A percentile compares a stretch with the other conserved stretches of the same genome.
Evolutionary conservation across 805 yeast genomes (phyloP).

Genomic region (Groenewaldozyma salmanticensis): DNA sequence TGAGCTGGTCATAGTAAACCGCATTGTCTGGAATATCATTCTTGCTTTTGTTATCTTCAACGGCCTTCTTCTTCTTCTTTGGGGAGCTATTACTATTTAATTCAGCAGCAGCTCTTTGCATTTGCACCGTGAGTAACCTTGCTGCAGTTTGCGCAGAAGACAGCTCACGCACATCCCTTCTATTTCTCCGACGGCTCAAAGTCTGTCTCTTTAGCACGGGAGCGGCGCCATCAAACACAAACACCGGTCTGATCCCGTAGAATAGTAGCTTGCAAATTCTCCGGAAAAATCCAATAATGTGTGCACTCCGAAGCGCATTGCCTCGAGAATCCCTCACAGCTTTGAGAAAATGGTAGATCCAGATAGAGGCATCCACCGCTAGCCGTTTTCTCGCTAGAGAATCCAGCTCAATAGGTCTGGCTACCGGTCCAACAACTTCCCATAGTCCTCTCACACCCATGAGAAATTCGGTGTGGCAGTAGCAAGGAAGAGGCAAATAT

Average conservation of each 20-base stretch:
- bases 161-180: constrained; percentile 65
- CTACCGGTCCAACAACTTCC: constrained; percentile 84
- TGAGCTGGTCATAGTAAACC: constrained; percentile 3
- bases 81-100: not conserved
- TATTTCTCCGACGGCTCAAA: constrained; percentile 58
- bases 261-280: constrained; percentile 83
- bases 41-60: too few relatives aligned
- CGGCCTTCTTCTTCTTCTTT: not conserved
- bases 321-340: constrained; percentile 89
- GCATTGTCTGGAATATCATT: constrained; percentile 1
- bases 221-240: constrained; percentile 94
- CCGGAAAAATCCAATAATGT: constrained; percentile 90
- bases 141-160: constrained; percentile 69
- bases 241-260: constrained; percentile 80
- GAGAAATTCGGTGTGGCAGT: too few relatives aligned
- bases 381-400: constrained; percentile 65
- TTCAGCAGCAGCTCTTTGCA: constrained; percentile 46
- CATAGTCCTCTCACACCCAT: constrained; percentile 98
- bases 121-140: constrained; percentile 65
- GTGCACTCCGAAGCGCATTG: constrained; percentile 64
- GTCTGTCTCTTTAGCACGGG: constrained; percentile 76
- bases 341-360: constrained; percentile 95
- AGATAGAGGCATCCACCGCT: constrained; percentile 97
- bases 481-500: not conserved
- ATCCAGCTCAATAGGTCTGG: constrained; percentile 83